These are phyloP conservation scores for Mycena latifolia DNA, from an alignment of 768 basidiomycete species.

Conservation along the genomic window DNA sequence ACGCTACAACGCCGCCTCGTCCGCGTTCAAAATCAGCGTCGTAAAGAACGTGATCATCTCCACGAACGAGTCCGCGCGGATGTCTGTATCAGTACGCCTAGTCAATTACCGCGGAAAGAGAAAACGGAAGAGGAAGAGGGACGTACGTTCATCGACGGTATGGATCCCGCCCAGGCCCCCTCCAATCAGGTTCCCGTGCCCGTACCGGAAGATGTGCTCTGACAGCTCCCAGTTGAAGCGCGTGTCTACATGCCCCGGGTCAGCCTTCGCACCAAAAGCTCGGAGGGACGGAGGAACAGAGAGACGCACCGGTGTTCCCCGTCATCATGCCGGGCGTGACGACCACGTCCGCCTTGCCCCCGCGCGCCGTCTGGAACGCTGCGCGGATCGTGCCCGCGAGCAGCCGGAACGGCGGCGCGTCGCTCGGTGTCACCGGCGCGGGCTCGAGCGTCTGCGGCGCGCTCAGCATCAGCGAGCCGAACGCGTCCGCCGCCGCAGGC, in stretches of 20 bases:
- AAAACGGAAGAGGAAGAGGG: background rate
- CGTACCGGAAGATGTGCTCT: slow-evolving; percentile 61
- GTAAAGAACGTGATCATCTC: slow-evolving; percentile 45
- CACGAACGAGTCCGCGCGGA: slow-evolving; percentile 45
- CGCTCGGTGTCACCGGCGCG: slow-evolving; percentile 55
- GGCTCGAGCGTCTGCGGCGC: slow-evolving; percentile 57
- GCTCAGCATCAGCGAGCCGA: slow-evolving; percentile 47
- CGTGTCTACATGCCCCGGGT: slow-evolving; percentile 45
- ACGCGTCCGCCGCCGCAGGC: slow-evolving; percentile 13
- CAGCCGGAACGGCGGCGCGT: slow-evolving; percentile 42
- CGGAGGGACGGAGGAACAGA: too few relatives aligned
- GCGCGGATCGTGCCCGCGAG: slow-evolving; percentile 56
- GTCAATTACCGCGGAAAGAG: background rate
- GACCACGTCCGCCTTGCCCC: slow-evolving; percentile 2
- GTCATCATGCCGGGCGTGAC: slow-evolving; percentile 49
- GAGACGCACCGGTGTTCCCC: slow-evolving; percentile 46
- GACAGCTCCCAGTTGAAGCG: slow-evolving; percentile 47
- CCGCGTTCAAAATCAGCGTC: slow-evolving; percentile 51
- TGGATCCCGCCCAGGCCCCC: slow-evolving; percentile 48
- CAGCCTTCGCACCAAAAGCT: too few relatives aligned
- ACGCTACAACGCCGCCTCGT: slow-evolving; percentile 41
- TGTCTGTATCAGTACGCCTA: slow-evolving; percentile 29
- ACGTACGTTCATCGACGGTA: slow-evolving; percentile 64
- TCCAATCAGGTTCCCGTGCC: slow-evolving; percentile 42
- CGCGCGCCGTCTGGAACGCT: slow-evolving; percentile 46